Evolutionary conservation across 768 basidiomycete genomes (phyloP).

Genomic region (Leccinum ochraceum): DNA sequence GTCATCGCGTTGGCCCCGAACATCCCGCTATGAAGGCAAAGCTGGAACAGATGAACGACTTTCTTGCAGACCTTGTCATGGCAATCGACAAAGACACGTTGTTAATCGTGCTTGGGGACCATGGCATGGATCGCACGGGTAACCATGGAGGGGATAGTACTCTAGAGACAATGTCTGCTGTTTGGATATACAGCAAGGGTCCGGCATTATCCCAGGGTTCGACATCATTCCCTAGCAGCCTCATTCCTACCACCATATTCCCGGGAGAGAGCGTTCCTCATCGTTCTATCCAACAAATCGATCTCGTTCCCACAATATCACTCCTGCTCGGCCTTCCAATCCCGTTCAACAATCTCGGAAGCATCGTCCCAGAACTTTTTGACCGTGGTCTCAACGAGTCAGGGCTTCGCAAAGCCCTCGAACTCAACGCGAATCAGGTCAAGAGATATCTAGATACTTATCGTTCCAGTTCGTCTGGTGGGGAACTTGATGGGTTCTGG

Average conservation of each 20-base stretch:
- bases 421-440: conserved; percentile 75
- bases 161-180: conserved; percentile 79
- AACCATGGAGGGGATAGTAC: conserved; percentile 94
- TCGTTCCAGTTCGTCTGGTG: conserved; percentile 64
- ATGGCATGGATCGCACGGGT: conserved; percentile 94
- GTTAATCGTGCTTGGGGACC: conserved; percentile 90
- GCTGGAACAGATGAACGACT: conserved; percentile 82
- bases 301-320: conserved; percentile 85
- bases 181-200: conserved; percentile 94
- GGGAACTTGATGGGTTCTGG: conserved; percentile 75
- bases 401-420: conserved; percentile 58
- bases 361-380: conserved; percentile 90
- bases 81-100: conserved; percentile 84
- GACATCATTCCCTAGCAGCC: conserved; percentile 43
- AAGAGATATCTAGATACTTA: conserved; percentile 76
- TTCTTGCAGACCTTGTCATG: conserved; percentile 72
- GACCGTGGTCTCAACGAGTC: conserved; percentile 41
- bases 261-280: conserved; percentile 55
- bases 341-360: conserved; percentile 94
- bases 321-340: conserved; percentile 91
- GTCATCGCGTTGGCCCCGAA: conserved; percentile 91
- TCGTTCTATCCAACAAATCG: conserved; percentile 87
- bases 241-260: conserved; percentile 58
- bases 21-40: conserved; percentile 86
- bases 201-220: conserved; percentile 42